A percentile compares a stretch with the other conserved stretches of the same genome.
Evolutionary conservation across 192 early-diverging fungal genomes (phyloP).

Genomic region (Spinellus fusiger): DNA sequence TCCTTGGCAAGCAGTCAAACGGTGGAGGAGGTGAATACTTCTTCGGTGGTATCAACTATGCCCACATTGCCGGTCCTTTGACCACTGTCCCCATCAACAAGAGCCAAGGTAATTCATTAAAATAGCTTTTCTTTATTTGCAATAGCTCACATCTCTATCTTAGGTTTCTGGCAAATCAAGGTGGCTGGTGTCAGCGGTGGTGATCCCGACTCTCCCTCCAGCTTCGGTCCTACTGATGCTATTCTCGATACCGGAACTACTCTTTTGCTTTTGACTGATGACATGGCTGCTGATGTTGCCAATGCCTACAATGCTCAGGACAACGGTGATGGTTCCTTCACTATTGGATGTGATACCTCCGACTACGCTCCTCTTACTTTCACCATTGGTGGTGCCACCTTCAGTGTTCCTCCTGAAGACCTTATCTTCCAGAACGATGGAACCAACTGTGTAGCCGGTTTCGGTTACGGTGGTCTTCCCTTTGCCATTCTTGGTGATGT

Average conservation of each 20-base stretch:
- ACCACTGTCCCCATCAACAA: constrained; percentile 40
- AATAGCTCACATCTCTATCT: no score
- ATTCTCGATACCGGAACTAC: constrained; percentile 45
- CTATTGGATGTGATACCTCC: constrained; percentile 14
- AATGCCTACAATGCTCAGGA: constrained; percentile 11
- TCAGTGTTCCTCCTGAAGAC: constrained; percentile 33
- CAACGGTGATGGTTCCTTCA: constrained; percentile 22
- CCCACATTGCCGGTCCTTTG: constrained; percentile 32
- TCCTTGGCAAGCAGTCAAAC: constrained; percentile 38
- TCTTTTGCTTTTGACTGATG: constrained; percentile 26
- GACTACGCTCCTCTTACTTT: constrained; percentile 26
- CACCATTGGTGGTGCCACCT: constrained; percentile 30
- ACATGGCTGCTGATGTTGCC: constrained; percentile 15
- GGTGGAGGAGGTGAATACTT: constrained; percentile 47
- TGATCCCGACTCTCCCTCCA: neutral
- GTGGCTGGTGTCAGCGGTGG: constrained; percentile 5
- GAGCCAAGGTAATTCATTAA: constrained; percentile 1
- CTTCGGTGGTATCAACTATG: constrained; percentile 42
- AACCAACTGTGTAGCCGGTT: constrained; percentile 16
- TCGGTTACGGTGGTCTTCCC: constrained; percentile 27
- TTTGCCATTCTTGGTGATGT: constrained; percentile 59
- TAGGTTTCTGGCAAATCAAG: constrained; percentile 22
- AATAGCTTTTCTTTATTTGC: neutral
- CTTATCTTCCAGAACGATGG: constrained; percentile 26
- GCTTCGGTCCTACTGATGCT: constrained; percentile 11